Base-by-base conservation (phyloP, 208 protist species). In the Leishmania aethiopica region DNA sequence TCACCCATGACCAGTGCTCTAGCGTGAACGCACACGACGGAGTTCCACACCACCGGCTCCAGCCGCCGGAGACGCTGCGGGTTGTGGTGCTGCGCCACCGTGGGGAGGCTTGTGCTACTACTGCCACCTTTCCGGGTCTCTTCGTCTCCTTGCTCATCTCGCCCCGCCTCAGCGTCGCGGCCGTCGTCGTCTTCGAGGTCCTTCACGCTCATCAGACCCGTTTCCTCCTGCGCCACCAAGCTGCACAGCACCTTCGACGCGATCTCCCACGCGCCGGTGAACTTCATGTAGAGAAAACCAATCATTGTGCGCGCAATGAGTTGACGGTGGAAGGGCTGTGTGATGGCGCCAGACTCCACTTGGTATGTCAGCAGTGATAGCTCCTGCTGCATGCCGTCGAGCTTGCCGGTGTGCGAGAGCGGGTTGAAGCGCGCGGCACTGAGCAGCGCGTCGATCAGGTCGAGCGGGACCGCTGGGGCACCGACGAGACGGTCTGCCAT, bases 251-350 rank as follows among this genome's bases (percentile, higher is more conserved):
- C 88, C 79, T 90, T 86, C 47, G 90, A 77, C 28, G 92, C 95
- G 60, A 91, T 84, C 10, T 85, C 80, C 93, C 93, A 96, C 32
- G 90, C 93, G 19, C 85, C 91, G 22, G 95, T 82, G 82, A 93
- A 98, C 81, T 94, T 94, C 13, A 94, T 74, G 85, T 98, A 92
- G 49, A 96, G 86, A 11, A 98, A 82, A 11, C 95, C 95, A 15
- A 98, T 85, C 90, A 95, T 95, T 25, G 91, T 88, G 55, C 87
- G 86, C 19, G 90, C 90, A 22, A 98, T 86, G 69, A 98, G 88
- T 10, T 91, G 64, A 69, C 91, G 89, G 77, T 88, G 71, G 1
- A 95, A 84, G 28, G 90, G 84, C 77, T 92, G 77, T n/a, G 72
- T 76, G 60, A 98, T 76, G n/a, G 69, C 83, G 1, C 89, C 90